These are phyloP conservation scores for Colletotrichum gloeosporioides DNA, from an alignment of 2,329 filamentous ascomycete genomes.

Conservation along the genomic window DNA sequence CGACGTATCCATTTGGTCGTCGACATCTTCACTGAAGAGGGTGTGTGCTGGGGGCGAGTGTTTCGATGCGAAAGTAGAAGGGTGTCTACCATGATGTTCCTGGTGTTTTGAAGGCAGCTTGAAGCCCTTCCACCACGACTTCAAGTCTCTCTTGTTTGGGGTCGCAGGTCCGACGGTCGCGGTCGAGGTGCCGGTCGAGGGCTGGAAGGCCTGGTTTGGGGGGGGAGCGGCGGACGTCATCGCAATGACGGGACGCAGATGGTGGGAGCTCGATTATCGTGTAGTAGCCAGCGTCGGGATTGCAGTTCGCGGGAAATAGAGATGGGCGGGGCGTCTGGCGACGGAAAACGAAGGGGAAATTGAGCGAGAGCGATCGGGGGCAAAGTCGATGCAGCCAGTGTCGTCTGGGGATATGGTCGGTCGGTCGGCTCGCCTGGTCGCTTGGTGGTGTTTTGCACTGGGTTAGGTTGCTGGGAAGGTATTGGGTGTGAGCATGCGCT, in stretches of 20 bases:
- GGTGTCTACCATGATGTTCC: slow-evolving; percentile 61
- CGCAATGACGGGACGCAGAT: slow-evolving; percentile 29
- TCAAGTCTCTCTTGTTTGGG: slow-evolving; percentile 84
- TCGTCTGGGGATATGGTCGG: not conserved
- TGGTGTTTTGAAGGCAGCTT: slow-evolving; percentile 70
- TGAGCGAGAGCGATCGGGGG: not conserved
- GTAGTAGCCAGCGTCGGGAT: slow-evolving; percentile 4
- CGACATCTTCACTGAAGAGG: slow-evolving; percentile 22
- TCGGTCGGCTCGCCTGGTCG: slow-evolving; percentile 13
- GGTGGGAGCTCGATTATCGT: slow-evolving; percentile 19
- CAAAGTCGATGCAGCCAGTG: slow-evolving; percentile 1
- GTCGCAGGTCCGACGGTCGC: slow-evolving; percentile 57
- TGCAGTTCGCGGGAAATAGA: not conserved
- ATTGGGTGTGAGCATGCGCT: slow-evolving; percentile 21
- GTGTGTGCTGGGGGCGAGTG: not conserved
- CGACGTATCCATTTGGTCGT: slow-evolving; percentile 7
- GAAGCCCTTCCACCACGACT: slow-evolving; percentile 98
- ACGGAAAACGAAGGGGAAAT: not conserved
- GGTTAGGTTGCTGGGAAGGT: slow-evolving; percentile 16
- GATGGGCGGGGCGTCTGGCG: not conserved
- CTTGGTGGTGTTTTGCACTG: slow-evolving; percentile 22
- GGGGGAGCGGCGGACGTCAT: slow-evolving; percentile 33
- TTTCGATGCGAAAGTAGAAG: slow-evolving; percentile 26
- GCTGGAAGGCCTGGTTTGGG: slow-evolving; percentile 21
- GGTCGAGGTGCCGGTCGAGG: slow-evolving; percentile 10